A percentile compares a stretch with the other conserved stretches of the same genome.
Conservation (phyloP, 2,329 filamentous ascomycete species). For the Cladosporium sp. region DNA sequence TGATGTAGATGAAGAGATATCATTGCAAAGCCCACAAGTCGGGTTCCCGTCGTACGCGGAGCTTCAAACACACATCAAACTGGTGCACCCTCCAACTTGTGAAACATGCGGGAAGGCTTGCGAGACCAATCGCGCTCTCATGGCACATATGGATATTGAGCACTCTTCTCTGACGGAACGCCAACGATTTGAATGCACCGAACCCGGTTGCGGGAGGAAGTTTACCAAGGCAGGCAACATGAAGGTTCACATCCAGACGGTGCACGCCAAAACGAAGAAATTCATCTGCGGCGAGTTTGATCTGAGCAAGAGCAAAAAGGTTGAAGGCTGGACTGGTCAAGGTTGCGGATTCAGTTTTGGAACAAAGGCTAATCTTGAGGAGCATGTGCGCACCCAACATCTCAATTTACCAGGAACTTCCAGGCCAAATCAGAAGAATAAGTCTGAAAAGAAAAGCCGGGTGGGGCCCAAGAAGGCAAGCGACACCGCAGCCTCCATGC, state of each 20-base stretch:
- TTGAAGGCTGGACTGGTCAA: slow-evolving; percentile 58
- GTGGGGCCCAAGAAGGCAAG: background rate
- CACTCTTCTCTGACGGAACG: slow-evolving; percentile 44
- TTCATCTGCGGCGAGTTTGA: slow-evolving; percentile 74
- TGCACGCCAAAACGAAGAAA: slow-evolving; percentile 65
- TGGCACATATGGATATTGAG: slow-evolving; percentile 70
- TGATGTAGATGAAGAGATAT: slow-evolving; percentile 31
- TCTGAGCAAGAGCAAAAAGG: slow-evolving; percentile 49
- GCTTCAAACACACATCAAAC: slow-evolving; percentile 66
- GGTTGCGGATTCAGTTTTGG: slow-evolving; percentile 69
- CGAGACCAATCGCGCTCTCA: slow-evolving; percentile 59
- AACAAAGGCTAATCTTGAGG: slow-evolving; percentile 71
- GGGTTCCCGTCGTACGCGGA: slow-evolving; percentile 65
- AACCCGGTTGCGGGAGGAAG: slow-evolving; percentile 62
- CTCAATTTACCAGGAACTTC: slow-evolving; percentile 34
- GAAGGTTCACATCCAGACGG: slow-evolving; percentile 68
- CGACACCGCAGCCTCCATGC: slow-evolving; percentile 21
- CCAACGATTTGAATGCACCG: slow-evolving; percentile 59
- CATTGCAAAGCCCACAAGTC: slow-evolving; percentile 14
- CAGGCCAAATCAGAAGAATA: slow-evolving; percentile 8
- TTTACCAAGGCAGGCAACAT: slow-evolving; percentile 84
- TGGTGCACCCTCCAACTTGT: slow-evolving; percentile 67
- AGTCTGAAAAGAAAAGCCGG: slow-evolving; percentile 2
- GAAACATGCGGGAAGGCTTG: slow-evolving; percentile 66
- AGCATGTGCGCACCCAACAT: slow-evolving; percentile 79